phyloP scores from a whole-genome alignment of 257 asterid genomes.

The Penstemon davidsonii region DNA sequence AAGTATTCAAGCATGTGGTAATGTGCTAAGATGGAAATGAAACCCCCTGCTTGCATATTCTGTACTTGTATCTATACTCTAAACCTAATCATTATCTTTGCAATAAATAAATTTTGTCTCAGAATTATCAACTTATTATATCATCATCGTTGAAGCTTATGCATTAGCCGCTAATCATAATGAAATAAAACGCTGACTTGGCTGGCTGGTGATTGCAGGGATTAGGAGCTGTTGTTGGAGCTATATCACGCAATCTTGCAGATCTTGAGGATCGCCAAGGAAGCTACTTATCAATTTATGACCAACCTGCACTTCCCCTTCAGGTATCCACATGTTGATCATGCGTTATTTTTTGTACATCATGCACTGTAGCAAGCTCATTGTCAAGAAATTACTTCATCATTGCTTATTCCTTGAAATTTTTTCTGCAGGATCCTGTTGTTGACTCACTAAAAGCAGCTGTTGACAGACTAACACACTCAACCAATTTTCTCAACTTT shows the following conservation, averaged over 20 bases:
- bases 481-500: conserved; percentile 89
- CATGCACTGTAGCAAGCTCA: background rate
- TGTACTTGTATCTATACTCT: conserved; percentile 5
- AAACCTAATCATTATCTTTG: no score
- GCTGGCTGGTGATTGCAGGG: conserved; percentile 55
- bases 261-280: conserved; percentile 97
- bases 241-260: conserved; percentile 92
- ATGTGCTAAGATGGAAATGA: conserved; percentile 29
- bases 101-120: no score
- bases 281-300: conserved; percentile 95
- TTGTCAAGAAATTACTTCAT: conserved; percentile 13
- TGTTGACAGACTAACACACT: conserved; percentile 76
- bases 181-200: conserved; percentile 17
- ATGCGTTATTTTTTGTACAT: conserved; percentile 10
- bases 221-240: conserved; percentile 97
- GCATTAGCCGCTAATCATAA: background rate
- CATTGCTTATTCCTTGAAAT: conserved; percentile 25
- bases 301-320: conserved; percentile 79
- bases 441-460: conserved; percentile 83
- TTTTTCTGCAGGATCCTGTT: conserved; percentile 72
- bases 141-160: no score
- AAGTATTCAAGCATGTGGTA: conserved; percentile 99
- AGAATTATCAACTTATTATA: no score
- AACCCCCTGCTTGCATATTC: conserved; percentile 9
- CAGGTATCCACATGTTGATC: conserved; percentile 47